Percentiles rank a stretch among this genome's conserved stretches.
Evolutionary conservation across 192 early-diverging fungal genomes (phyloP).

Genomic region (Backusella parvicylindrica): DNA sequence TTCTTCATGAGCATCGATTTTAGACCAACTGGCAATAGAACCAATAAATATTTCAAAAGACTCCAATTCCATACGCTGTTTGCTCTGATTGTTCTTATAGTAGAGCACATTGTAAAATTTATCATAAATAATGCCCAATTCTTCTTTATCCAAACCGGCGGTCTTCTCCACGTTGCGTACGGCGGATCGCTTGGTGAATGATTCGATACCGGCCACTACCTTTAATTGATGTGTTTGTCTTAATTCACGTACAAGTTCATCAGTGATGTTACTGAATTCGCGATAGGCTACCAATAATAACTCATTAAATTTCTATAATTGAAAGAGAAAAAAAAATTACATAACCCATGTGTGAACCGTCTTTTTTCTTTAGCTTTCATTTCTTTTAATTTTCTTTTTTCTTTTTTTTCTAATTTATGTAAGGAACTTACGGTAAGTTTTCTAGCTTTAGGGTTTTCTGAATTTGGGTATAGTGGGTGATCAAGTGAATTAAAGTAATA

Average conservation of each 20-base stretch:
- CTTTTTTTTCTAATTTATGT: background rate
- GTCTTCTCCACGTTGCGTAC: slow-evolving; percentile 66
- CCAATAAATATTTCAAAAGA: slow-evolving; percentile 64
- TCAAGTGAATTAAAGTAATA: slow-evolving; percentile 71
- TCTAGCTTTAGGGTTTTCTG: slow-evolving; percentile 42
- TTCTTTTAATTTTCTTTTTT: background rate
- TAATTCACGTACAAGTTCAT: slow-evolving; percentile 64
- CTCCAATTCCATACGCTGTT: slow-evolving; percentile 46
- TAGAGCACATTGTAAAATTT: slow-evolving; percentile 71
- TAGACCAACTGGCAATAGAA: slow-evolving; percentile 51
- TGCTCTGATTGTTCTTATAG: slow-evolving; percentile 34
- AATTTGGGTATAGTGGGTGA: slow-evolving; percentile 55
- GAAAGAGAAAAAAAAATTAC: background rate
- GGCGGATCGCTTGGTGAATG: slow-evolving; percentile 76
- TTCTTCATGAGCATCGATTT: slow-evolving; percentile 4
- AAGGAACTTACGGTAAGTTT: slow-evolving; percentile 39
- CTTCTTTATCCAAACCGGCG: slow-evolving; percentile 68
- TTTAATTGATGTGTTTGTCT: slow-evolving; percentile 76
- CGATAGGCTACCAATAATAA: slow-evolving; percentile 73
- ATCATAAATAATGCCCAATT: slow-evolving; percentile 79
- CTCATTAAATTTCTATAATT: slow-evolving; percentile 61
- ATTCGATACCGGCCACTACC: slow-evolving; percentile 80
- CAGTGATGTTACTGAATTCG: slow-evolving; percentile 76
- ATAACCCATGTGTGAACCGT: too few species aligned
- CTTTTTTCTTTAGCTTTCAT: background rate